A percentile compares a stretch with the other conserved stretches of the same genome.
Evolutionary conservation across 192 early-diverging fungal genomes (phyloP).

Genomic region (Backusella australiensis): DNA sequence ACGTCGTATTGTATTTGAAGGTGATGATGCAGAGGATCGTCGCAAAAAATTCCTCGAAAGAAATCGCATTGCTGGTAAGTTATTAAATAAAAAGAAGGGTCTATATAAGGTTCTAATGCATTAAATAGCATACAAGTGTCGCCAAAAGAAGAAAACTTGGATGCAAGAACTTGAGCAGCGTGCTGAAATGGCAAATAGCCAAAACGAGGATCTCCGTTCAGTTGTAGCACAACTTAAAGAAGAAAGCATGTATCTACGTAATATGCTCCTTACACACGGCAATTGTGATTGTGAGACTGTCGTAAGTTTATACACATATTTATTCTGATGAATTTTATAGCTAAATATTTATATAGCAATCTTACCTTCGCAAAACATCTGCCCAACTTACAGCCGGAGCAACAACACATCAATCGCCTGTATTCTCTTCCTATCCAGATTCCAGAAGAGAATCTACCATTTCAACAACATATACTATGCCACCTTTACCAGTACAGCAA

Average conservation of each 20-base stretch:
- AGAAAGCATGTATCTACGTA: slow-evolving; percentile 32
- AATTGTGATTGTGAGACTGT: slow-evolving; percentile 32
- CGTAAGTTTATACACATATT: neutral
- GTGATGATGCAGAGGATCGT: slow-evolving; percentile 26
- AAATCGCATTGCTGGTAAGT: slow-evolving; percentile 28
- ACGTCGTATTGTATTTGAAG: slow-evolving; percentile 24
- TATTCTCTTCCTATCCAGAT: neutral
- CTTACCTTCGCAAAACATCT: slow-evolving; percentile 21
- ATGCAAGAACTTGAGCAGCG: slow-evolving; percentile 33
- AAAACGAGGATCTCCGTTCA: slow-evolving; percentile 26
- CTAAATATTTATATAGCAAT: neutral
- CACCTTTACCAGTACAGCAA: neutral
- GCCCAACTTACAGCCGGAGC: neutral
- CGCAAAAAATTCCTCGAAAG: slow-evolving; percentile 25
- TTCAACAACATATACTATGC: neutral
- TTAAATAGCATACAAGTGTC: slow-evolving; percentile 32
- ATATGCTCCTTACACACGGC: slow-evolving; percentile 31
- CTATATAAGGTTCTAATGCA: neutral
- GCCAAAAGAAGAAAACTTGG: slow-evolving; percentile 41
- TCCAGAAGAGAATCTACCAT: neutral
- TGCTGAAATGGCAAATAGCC: slow-evolving; percentile 22
- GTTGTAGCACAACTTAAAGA: slow-evolving; percentile 26
- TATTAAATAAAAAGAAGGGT: neutral
- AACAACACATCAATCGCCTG: neutral
- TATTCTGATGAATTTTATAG: neutral